These are phyloP conservation scores for Melanopsichium pennsylvanicum DNA, from an alignment of 1,284 basidiomycete genomes.

Conservation along the genomic window DNA sequence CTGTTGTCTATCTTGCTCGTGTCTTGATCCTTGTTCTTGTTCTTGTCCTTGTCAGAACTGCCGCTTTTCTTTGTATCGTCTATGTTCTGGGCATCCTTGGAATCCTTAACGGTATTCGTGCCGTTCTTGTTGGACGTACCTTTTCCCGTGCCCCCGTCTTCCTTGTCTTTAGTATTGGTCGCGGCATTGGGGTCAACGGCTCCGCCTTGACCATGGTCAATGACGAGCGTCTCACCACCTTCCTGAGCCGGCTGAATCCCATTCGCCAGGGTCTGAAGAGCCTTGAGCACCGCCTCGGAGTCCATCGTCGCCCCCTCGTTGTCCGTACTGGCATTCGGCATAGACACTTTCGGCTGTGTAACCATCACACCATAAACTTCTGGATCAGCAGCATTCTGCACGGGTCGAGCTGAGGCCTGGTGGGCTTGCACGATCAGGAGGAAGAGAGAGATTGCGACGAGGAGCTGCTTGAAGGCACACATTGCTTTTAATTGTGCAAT, in stretches of 20 bases:
- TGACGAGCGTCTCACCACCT: constrained; percentile 1
- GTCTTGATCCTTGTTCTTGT: constrained; percentile 1
- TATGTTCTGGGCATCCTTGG: background rate
- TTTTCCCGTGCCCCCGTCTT: too few relatives aligned
- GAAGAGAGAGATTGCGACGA: constrained; percentile 8
- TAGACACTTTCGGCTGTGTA: background rate
- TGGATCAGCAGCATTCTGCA: background rate
- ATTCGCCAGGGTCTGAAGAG: constrained; percentile 12
- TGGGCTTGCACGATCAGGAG: constrained; percentile 12
- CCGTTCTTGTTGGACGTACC: background rate
- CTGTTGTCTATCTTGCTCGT: background rate
- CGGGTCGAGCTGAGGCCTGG: constrained; percentile 14
- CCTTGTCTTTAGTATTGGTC: background rate
- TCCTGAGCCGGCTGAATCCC: constrained; percentile 8
- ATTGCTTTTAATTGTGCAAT: too few relatives aligned
- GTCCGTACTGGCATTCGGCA: background rate
- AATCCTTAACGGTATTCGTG: too few relatives aligned
- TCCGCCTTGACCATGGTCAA: constrained; percentile 29
- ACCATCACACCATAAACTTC: background rate
- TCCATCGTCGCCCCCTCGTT: background rate
- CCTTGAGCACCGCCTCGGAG: constrained; percentile 20
- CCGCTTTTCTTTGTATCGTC: too few relatives aligned
- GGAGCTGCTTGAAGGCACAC: constrained; percentile 12
- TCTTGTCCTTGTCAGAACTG: background rate
- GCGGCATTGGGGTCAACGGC: background rate